phyloP scores from a whole-genome alignment of 768 basidiomycete genomes.

The Leccinum sublutescens region DNA sequence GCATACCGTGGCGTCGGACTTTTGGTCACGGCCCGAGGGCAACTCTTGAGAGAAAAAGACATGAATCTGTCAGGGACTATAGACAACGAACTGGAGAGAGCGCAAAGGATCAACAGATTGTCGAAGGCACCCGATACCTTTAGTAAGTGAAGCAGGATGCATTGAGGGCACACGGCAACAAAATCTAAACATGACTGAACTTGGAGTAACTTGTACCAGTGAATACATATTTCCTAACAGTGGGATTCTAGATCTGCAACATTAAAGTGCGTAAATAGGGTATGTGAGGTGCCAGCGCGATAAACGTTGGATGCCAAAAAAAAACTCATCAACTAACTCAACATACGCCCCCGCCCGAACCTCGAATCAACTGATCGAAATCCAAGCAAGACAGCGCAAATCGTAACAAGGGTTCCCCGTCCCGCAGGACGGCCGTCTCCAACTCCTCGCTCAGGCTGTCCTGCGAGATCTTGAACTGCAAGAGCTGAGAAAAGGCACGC shows the following conservation, averaged over 20 bases:
- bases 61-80: conserved; percentile 73
- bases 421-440: conserved; percentile 20
- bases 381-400: conserved; percentile 23
- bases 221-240: neutral
- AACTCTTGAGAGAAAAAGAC: conserved; percentile 79
- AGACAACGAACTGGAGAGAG: conserved; percentile 59
- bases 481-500: conserved; percentile 16
- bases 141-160: conserved; percentile 25
- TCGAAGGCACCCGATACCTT: conserved; percentile 54
- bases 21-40: conserved; percentile 79
- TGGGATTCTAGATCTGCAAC: neutral
- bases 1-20: conserved; percentile 82
- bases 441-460: conserved; percentile 15
- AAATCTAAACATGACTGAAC: conserved; percentile 43
- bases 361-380: conserved; percentile 17
- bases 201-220: conserved; percentile 6
- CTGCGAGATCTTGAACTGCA: conserved; percentile 11
- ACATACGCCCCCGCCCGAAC: conserved; percentile 1
- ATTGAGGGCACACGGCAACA: conserved; percentile 53
- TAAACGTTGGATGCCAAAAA: conserved; percentile 4
- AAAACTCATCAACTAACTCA: neutral
- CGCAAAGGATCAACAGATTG: conserved; percentile 72
- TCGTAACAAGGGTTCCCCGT: conserved; percentile 20
- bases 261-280: neutral
- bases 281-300: neutral